Evolutionary conservation across 306 rosid genomes (phyloP).

Genomic region (Neltuma alba): DNA sequence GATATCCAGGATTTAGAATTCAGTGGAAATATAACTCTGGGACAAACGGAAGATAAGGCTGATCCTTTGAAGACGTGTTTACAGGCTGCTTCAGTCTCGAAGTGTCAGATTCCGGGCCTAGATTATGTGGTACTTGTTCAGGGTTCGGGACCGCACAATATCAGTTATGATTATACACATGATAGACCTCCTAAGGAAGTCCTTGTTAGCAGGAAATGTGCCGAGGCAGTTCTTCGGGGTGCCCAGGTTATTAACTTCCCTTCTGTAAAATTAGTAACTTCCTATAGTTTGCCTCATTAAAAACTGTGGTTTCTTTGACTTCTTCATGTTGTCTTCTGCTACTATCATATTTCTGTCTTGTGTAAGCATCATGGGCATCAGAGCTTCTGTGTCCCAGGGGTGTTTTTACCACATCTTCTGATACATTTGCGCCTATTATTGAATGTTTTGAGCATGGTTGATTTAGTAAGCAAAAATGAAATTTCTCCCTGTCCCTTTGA

Average conservation of each 20-base stretch:
- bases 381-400: background rate
- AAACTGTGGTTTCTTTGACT: background rate
- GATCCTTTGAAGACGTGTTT: conserved; percentile 41
- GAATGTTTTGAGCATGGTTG: background rate
- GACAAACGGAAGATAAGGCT: conserved; percentile 12
- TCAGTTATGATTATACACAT: conserved; percentile 62
- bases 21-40: background rate
- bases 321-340: background rate
- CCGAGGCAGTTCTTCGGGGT: conserved; percentile 96
- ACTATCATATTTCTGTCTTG: background rate
- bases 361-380: background rate
- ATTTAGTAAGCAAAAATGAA: background rate
- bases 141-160: conserved; percentile 85
- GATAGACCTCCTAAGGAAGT: conserved; percentile 76
- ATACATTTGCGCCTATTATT: background rate
- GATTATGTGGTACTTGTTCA: conserved; percentile 77
- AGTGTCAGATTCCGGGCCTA: conserved; percentile 70
- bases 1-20: conserved; percentile 5
- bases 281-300: background rate
- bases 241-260: conserved; percentile 68
- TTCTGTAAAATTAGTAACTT: background rate
- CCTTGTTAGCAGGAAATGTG: conserved; percentile 90
- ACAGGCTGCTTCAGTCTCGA: conserved; percentile 46
- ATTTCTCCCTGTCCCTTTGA: background rate
- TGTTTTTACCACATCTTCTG: background rate